Percentiles rank a stretch among this genome's conserved stretches.
Conservation (phyloP, 495 filamentous ascomycete species). For the Penicillium desertorum region DNA sequence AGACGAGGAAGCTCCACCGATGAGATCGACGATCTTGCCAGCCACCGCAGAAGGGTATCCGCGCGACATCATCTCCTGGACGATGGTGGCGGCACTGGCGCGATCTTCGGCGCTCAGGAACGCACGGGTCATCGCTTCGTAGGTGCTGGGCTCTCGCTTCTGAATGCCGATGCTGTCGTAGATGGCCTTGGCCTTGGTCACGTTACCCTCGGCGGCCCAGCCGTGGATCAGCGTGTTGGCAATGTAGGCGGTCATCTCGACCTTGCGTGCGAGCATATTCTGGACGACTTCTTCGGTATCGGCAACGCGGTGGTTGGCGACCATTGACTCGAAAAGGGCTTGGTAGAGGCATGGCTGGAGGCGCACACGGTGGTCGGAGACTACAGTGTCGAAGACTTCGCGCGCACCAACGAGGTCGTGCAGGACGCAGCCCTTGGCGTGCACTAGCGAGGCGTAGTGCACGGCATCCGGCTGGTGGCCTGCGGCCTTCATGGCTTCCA, state of each 20-base stretch:
- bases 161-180: constrained; percentile 71
- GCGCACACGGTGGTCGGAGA: constrained; percentile 61
- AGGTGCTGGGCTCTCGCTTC: constrained; percentile 94
- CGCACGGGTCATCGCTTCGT: constrained; percentile 97
- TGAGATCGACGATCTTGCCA: constrained; percentile 85
- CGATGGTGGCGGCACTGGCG: constrained; percentile 67
- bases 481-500: constrained; percentile 71
- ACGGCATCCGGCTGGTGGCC: constrained; percentile 83
- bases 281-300: constrained; percentile 72
- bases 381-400: constrained; percentile 74
- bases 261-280: constrained; percentile 66
- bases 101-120: constrained; percentile 82
- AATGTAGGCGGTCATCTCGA: constrained; percentile 95
- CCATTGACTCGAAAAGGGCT: constrained; percentile 92
- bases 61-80: constrained; percentile 84
- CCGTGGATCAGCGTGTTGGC: constrained; percentile 99
- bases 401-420: constrained; percentile 86
- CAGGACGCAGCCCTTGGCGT: constrained; percentile 91
- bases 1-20: constrained; percentile 53
- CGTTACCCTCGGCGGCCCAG: constrained; percentile 83
- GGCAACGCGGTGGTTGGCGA: constrained; percentile 82
- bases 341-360: constrained; percentile 89
- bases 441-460: constrained; percentile 92
- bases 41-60: constrained; percentile 92
- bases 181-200: constrained; percentile 72